Base-by-base conservation (phyloP, 2,329 filamentous ascomycete species). In the Apiospora rasikravindrae region DNA sequence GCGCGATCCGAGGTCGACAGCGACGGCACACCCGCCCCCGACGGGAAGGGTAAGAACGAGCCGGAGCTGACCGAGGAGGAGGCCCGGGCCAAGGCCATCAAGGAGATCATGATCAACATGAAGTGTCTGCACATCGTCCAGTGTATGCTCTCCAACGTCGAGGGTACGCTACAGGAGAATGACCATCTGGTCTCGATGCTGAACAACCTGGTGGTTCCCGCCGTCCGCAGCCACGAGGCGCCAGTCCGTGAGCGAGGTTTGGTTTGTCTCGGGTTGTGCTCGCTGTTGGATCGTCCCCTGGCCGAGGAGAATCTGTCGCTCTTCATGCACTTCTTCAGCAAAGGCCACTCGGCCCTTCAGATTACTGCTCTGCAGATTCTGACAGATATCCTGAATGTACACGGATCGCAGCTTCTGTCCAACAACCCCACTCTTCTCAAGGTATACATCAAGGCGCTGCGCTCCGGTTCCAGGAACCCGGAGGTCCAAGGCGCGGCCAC, bases 51-150 rank as follows among this genome's bases (percentile, higher is more conserved):
- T 44, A 79, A 79, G 16, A 84, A 81, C 67, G 81, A 80, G 16
- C 77, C 81, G 22, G 86, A 86, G 71, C 77, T 89, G 72, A 88
- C 84, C 69, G 90, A 92, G 71, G 92, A 93, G 76, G 90, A 92
- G 74, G 89, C 90, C 13, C 87, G 90, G 76, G 88, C 89, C 67
- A 97, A 95, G 71, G 94, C 93, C 1, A 90, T 98, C 76, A 92
- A 90, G 75, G 95, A 98, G 83, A 96, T 98, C 79, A 91, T 98
- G 86, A 93, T 98, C 81, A 98, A 98, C 85, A 95, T 98, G 90
- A 98, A 98, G 84, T 98, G 96, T 82, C 88, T 99, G 74, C 94
- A 98, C 80, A 98, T 99, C 76, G 95, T 97, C 37, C 94, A 98
- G 82, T 98, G 95, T 86, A 98, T 98, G 93, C 88, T 99, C 69